These are phyloP conservation scores for Pythium coloratum DNA, from an alignment of 352 stramenopile genomes.

Conservation along the genomic window DNA sequence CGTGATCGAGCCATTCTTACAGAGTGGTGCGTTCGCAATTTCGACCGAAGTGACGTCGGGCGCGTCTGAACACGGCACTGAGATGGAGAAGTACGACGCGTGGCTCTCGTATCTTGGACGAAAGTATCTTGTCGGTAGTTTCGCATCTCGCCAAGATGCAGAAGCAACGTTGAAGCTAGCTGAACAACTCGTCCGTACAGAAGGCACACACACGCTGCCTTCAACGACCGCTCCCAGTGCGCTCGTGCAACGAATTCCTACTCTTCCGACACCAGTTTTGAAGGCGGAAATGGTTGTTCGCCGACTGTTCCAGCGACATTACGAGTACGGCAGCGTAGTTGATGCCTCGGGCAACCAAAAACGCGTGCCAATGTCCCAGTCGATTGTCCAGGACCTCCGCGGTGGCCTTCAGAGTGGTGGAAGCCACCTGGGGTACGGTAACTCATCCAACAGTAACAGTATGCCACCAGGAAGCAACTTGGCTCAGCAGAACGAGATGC, in stretches of 20 bases:
- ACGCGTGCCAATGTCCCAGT: slow-evolving; percentile 22
- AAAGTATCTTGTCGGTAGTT: slow-evolving; percentile 18
- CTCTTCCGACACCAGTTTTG: slow-evolving; percentile 20
- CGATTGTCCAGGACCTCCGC: slow-evolving; percentile 17
- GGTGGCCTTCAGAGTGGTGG: slow-evolving; percentile 17
- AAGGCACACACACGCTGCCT: slow-evolving; percentile 10
- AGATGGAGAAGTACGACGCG: slow-evolving; percentile 27
- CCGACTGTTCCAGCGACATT: slow-evolving; percentile 26
- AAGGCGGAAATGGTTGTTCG: slow-evolving; percentile 34
- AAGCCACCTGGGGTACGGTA: slow-evolving; percentile 16
- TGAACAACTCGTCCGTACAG: slow-evolving; percentile 6
- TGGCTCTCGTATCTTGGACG: slow-evolving; percentile 22
- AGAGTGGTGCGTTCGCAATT: slow-evolving; percentile 18
- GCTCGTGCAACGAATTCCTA: slow-evolving; percentile 3
- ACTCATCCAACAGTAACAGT: neutral
- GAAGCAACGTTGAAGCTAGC: slow-evolving; percentile 13
- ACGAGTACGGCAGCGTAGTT: slow-evolving; percentile 19
- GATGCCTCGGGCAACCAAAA: slow-evolving; percentile 7
- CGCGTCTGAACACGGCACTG: neutral
- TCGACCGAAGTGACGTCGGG: slow-evolving; percentile 12
- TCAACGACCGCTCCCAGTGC: neutral
- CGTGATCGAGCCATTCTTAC: slow-evolving; percentile 12
- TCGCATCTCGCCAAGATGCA: slow-evolving; percentile 22
- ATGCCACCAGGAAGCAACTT: neutral
- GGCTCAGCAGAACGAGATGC: slow-evolving; percentile 8